Percentiles rank a stretch among this genome's conserved stretches.
Conservation (phyloP, 768 basidiomycete species). For the Rhodotorula babjevae region DNA sequence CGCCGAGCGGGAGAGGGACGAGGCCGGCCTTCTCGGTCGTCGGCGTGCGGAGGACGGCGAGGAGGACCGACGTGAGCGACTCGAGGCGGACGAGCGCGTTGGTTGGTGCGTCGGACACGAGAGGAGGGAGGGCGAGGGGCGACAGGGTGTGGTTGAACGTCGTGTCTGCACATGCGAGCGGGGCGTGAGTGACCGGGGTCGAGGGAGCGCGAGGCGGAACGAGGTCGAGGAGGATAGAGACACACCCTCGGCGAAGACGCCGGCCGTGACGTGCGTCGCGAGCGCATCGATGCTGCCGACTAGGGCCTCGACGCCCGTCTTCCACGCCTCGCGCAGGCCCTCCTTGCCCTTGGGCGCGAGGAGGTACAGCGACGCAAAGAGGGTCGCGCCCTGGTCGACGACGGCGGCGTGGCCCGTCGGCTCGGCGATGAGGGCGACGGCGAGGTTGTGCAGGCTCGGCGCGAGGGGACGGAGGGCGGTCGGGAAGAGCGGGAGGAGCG, state of each 20-base stretch:
- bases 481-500: conserved; percentile 35
- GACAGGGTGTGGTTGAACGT: conserved; percentile 29
- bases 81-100: conserved; percentile 30
- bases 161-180: conserved; percentile 5
- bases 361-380: conserved; percentile 35
- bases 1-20: conserved; percentile 29
- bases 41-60: conserved; percentile 26
- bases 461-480: conserved; percentile 35
- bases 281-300: conserved; percentile 19
- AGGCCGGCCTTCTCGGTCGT: conserved; percentile 26
- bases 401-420: neutral
- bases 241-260: conserved; percentile 34
- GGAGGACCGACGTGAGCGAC: conserved; percentile 12
- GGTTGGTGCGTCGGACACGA: neutral
- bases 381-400: conserved; percentile 16
- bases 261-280: neutral
- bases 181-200: too few species aligned
- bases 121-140: conserved; percentile 26
- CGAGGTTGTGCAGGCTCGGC: conserved; percentile 28
- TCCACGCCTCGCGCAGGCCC: conserved; percentile 36
- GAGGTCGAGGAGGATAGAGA: neutral
- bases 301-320: conserved; percentile 32
- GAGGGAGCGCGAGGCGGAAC: fast-evolving
- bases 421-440: conserved; percentile 18
- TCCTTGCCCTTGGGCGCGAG: conserved; percentile 35